Conservation (phyloP, 805 yeast genomes). For the Yamadazyma takamatsuzukensis region DNA sequence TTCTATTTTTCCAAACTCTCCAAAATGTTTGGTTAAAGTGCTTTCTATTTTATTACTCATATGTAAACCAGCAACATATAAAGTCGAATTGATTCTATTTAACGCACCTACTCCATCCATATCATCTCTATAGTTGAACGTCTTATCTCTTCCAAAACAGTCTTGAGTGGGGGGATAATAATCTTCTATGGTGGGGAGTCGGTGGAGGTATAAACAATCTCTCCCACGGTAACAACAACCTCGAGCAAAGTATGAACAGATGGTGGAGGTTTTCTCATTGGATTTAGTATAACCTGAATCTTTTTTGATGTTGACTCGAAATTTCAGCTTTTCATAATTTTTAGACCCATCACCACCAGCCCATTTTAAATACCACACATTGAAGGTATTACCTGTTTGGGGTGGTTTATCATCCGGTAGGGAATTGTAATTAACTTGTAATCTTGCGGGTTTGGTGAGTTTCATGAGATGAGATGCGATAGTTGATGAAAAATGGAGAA, state of each 20-base stretch:
- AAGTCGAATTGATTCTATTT: constrained; percentile 61
- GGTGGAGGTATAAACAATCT: constrained; percentile 72
- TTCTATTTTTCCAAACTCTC: constrained; percentile 74
- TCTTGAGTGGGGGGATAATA: constrained; percentile 62
- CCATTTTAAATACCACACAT: constrained; percentile 89
- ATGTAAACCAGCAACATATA: constrained; percentile 66
- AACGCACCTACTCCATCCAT: constrained; percentile 93
- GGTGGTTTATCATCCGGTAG: constrained; percentile 64
- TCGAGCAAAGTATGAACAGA: constrained; percentile 83
- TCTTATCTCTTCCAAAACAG: constrained; percentile 91
- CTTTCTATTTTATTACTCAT: constrained; percentile 38
- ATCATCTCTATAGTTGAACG: constrained; percentile 79
- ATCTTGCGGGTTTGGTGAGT: constrained; percentile 62
- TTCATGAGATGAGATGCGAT: too few relatives aligned
- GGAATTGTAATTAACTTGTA: constrained; percentile 64
- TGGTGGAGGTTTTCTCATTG: constrained; percentile 43
- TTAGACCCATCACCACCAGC: constrained; percentile 66
- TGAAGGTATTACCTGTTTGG: constrained; percentile 76
- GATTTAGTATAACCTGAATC: constrained; percentile 81
- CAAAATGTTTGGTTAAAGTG: constrained; percentile 44
- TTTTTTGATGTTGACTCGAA: constrained; percentile 51
- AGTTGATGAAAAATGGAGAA: too few relatives aligned
- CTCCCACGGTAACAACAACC: constrained; percentile 83
- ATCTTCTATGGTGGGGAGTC: constrained; percentile 66
- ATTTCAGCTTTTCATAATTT: constrained; percentile 47